Conservation (phyloP, 75 land plant genomes). For the Cupressus sempervirens region DNA sequence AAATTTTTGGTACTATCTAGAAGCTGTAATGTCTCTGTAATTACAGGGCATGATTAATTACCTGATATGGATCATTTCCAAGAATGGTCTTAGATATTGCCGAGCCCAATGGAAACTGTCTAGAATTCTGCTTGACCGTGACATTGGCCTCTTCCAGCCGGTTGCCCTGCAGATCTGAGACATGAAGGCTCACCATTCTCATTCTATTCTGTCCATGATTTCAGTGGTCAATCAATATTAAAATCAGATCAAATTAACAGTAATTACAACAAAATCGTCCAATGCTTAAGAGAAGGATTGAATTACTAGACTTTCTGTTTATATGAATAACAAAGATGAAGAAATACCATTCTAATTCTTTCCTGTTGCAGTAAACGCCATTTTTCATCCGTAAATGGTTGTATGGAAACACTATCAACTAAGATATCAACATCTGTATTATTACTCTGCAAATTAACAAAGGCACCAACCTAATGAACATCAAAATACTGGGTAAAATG, state of each 20-base stretch:
- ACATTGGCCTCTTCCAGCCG: constrained; percentile 36
- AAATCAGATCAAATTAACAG: neutral
- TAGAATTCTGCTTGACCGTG: constrained; percentile 35
- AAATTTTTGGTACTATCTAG: neutral
- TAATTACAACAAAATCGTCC: neutral
- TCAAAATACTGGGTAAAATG: neutral
- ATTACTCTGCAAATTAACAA: constrained; percentile 26
- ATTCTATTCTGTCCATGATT: constrained; percentile 40
- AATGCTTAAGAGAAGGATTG: neutral
- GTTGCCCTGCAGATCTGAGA: constrained; percentile 42
- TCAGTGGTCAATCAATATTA: neutral
- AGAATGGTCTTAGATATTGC: constrained; percentile 65
- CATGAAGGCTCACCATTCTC: constrained; percentile 52
- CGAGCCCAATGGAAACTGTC: constrained; percentile 77
- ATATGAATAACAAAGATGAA: neutral
- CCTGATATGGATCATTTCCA: constrained; percentile 67
- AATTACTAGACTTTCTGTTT: no score
- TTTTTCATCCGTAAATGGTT: constrained; percentile 62
- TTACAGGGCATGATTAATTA: constrained; percentile 6
- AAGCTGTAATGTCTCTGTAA: neutral
- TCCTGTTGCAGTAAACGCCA: constrained; percentile 56
- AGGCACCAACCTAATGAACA: neutral
- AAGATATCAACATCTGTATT: constrained; percentile 21
- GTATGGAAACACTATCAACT: constrained; percentile 54
- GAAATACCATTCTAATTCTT: constrained; percentile 22